Evolutionary conservation across 2,329 filamentous ascomycete genomes (phyloP).

Genomic region (Nannizzia gypsea): DNA sequence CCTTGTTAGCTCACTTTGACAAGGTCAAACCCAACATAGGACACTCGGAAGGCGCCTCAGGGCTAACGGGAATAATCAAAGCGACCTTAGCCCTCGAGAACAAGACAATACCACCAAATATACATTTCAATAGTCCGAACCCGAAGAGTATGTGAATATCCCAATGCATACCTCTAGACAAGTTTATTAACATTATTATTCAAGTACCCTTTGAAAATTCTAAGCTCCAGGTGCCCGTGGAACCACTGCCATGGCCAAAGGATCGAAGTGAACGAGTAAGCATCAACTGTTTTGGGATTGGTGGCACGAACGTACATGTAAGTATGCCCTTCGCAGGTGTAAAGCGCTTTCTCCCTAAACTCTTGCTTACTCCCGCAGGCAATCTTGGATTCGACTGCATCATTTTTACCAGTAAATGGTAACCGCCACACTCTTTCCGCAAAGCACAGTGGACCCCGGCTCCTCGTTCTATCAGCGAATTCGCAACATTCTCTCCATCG

Average conservation of each 20-base stretch:
- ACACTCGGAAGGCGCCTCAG: slow-evolving; percentile 21
- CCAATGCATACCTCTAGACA: slow-evolving; percentile 7
- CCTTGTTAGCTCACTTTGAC: not conserved
- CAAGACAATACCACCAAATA: slow-evolving; percentile 20
- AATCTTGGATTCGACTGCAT: not conserved
- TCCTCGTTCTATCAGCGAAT: not conserved
- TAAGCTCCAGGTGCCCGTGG: slow-evolving; percentile 8
- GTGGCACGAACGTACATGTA: slow-evolving; percentile 12
- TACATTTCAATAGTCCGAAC: slow-evolving; percentile 2
- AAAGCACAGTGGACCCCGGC: not conserved
- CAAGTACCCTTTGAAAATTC: not conserved
- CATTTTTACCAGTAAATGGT: not conserved
- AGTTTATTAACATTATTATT: not conserved
- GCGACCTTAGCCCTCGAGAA: slow-evolving; percentile 19
- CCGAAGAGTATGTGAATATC: slow-evolving; percentile 4
- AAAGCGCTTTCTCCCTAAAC: not conserved
- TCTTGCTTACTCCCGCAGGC: not conserved
- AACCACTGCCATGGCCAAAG: slow-evolving; percentile 19
- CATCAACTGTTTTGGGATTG: slow-evolving; percentile 17
- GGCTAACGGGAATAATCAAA: slow-evolving; percentile 22
- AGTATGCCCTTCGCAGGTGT: not conserved
- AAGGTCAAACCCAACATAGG: slow-evolving; percentile 23
- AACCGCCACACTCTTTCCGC: not conserved
- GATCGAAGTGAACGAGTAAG: slow-evolving; percentile 8
- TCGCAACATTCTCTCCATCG: not conserved